Evolutionary conservation across 2,329 filamentous ascomycete genomes (phyloP), one percentile per base, ranked within the genome.

Genomic region (Coniochaeta prunicola): DNA sequence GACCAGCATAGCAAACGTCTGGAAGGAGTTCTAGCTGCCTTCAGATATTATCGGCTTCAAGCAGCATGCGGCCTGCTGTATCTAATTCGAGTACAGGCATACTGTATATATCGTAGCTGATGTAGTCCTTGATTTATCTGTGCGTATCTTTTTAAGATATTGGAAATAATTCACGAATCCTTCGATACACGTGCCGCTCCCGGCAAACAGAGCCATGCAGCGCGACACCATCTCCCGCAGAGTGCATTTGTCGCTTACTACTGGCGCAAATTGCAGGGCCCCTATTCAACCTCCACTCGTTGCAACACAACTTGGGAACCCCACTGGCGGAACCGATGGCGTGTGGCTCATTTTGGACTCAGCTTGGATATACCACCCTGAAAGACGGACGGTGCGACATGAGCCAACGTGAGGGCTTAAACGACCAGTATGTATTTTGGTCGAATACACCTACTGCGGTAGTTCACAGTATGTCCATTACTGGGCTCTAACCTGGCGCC

Each of bases 261-360:
- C 26, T 50, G 45, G 45, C 45, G 45, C n/a, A 50, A 50, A 30
- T 50, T 30, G 24, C 24, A 30, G 26, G 31, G 45, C 45, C 45
- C 45, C 45, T 50, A 50, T 50, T 50, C 45, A 21, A 50, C 26
- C 45, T 45, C 45, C 45, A 50, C 45, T 50, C 40, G 40, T 50
- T 26, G 24, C 13, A 12, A 28, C 8, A 30, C 28, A n/a, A 17
- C 45, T 50, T 2, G n/a, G n/a, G 45, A 50, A 50, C 45, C 42
- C 13, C 13, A 50, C 24, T 50, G 45, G 45, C n/a, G 45, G 45
- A 28, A 30, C 4, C 45, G 24, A 50, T 3, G 10, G 15, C 45
- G 15, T 28, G 24, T 30, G n/a, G n/a, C n/a, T n/a, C n/a, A n/a
- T n/a, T n/a, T n/a, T n/a, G 45, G 45, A n/a, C 9, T 45, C 5